Evolutionary conservation across 148 eudicot genomes (phyloP).

Genomic region (Rhododendron mucronatum): DNA sequence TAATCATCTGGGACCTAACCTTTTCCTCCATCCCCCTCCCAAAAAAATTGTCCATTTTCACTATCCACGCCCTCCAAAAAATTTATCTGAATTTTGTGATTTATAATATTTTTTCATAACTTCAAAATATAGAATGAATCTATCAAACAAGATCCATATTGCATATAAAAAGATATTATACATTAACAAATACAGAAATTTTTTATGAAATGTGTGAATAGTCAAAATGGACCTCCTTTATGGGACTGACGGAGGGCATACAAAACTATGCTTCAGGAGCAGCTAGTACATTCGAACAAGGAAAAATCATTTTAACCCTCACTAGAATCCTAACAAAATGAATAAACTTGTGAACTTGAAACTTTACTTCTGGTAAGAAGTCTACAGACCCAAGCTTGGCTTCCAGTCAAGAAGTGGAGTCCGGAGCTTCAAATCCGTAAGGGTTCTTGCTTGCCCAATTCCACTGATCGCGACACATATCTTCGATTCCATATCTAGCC

Average conservation of each 20-base stretch:
- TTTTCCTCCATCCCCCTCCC: no score
- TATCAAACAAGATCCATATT: no score
- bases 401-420: constrained; percentile 23
- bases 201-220: neutral
- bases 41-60: neutral
- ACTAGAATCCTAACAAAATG: neutral
- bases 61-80: neutral
- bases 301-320: neutral
- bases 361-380: neutral
- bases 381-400: neutral
- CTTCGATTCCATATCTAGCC: constrained; percentile 79
- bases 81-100: no score
- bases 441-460: constrained; percentile 97
- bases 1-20: no score
- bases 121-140: no score
- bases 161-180: no score
- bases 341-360: neutral
- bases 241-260: neutral
- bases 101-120: no score
- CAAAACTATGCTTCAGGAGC: neutral
- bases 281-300: neutral
- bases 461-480: constrained; percentile 95
- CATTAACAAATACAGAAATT: neutral
- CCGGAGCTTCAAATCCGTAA: constrained; percentile 51
- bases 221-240: neutral